A percentile compares a stretch with the other conserved stretches of the same genome.
Evolutionary conservation across 352 stramenopile species (phyloP).

Genomic region (Lagenidium sp.): DNA sequence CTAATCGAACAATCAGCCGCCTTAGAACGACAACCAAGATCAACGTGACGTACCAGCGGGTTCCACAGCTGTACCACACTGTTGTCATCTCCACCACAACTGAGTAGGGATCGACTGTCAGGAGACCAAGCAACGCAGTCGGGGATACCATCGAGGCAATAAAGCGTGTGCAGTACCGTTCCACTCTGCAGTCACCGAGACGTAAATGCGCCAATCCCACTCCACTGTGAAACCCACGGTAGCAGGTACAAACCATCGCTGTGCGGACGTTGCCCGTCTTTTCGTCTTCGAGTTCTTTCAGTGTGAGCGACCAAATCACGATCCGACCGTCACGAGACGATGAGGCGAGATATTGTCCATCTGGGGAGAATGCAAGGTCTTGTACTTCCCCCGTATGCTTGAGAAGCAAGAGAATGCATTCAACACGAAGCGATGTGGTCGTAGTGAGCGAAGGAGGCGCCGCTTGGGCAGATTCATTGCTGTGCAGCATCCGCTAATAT

Average conservation of each 20-base stretch:
- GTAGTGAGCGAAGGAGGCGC: conserved; percentile 1
- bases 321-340: conserved; percentile 69
- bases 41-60: conserved; percentile 26
- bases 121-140: conserved; percentile 66
- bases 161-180: conserved; percentile 28
- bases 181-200: too few species aligned
- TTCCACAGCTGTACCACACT: conserved; percentile 63
- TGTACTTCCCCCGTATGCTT: conserved; percentile 51
- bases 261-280: conserved; percentile 15
- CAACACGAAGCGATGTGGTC: conserved; percentile 12
- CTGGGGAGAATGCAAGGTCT: conserved; percentile 69
- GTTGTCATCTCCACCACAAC: conserved; percentile 32
- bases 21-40: too few species aligned
- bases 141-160: conserved; percentile 29
- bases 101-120: conserved; percentile 45
- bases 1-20: conserved; percentile 10
- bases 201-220: too few species aligned
- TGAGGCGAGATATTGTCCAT: conserved; percentile 69
- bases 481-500: conserved; percentile 32
- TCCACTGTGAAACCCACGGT: too few species aligned
- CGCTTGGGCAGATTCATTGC: conserved; percentile 18
- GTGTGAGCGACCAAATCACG: conserved; percentile 55
- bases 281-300: conserved; percentile 9
- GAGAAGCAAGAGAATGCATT: conserved; percentile 33
- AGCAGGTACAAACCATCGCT: too few species aligned